Evolutionary conservation across 1,284 basidiomycete genomes (phyloP).

Genomic region (Pseudomicrostroma phylloplanum): DNA sequence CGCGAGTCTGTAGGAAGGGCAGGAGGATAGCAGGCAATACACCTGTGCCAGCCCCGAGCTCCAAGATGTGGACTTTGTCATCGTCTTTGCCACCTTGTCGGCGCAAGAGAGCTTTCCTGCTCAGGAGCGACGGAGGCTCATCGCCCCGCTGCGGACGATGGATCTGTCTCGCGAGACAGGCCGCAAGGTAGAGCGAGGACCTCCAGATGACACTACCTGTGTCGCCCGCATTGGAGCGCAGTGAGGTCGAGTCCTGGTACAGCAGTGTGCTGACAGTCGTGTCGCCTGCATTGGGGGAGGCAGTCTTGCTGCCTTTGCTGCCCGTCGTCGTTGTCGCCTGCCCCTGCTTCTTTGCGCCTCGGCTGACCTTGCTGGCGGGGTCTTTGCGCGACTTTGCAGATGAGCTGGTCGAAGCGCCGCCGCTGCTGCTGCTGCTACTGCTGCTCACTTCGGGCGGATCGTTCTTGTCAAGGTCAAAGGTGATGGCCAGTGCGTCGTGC

Average conservation of each 20-base stretch:
- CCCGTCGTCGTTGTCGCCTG: not conserved
- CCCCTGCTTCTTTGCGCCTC: not conserved
- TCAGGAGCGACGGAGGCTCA: not conserved
- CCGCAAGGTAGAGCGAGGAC: constrained; percentile 18
- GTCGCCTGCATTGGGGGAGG: not conserved
- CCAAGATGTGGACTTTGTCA: constrained; percentile 22
- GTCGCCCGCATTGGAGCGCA: constrained; percentile 34
- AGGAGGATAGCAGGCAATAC: constrained; percentile 29
- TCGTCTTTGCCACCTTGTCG: no score
- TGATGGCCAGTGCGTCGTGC: constrained; percentile 21
- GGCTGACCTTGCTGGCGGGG: not conserved
- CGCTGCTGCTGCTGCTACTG: not conserved
- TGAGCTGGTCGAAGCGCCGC: not conserved
- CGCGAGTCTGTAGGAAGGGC: not conserved
- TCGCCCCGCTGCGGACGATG: not conserved
- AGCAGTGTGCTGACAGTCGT: not conserved
- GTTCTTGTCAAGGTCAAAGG: constrained; percentile 4
- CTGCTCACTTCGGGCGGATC: not conserved
- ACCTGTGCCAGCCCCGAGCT: constrained; percentile 45
- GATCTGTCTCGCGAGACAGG: constrained; percentile 11
- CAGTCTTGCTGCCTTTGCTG: not conserved
- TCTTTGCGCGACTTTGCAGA: not conserved
- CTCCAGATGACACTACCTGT: constrained; percentile 45
- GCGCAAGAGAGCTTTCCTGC: constrained; percentile 2
- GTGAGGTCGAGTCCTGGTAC: constrained; percentile 30